phyloP scores from a whole-genome alignment of 768 basidiomycete genomes.

The Pisolithus orientalis region DNA sequence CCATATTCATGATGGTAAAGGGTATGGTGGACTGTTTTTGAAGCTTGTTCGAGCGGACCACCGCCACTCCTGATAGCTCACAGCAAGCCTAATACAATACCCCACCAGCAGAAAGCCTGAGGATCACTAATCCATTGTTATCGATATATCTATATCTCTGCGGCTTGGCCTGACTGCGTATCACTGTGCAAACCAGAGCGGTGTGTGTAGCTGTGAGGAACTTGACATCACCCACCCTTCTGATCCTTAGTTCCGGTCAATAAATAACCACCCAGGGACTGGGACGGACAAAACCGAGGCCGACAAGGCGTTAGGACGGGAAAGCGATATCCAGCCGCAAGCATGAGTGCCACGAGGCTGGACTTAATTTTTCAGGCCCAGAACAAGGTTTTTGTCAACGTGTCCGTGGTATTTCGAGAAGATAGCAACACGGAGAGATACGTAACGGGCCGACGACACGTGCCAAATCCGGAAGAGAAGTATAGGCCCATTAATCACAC shows the following conservation, averaged over 20 bases:
- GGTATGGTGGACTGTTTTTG: constrained; percentile 19
- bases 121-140: constrained; percentile 14
- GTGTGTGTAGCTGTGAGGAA: constrained; percentile 10
- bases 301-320: constrained; percentile 19
- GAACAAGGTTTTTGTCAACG: constrained; percentile 17
- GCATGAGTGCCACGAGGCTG: constrained; percentile 17
- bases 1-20: constrained; percentile 19
- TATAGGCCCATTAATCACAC: constrained; percentile 6
- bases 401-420: constrained; percentile 5
- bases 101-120: constrained; percentile 11
- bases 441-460: constrained; percentile 22
- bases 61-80: constrained; percentile 11
- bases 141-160: constrained; percentile 19
- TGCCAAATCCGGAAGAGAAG: constrained; percentile 20
- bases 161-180: constrained; percentile 15
- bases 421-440: constrained; percentile 4
- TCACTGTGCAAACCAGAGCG: constrained; percentile 10
- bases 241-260: constrained; percentile 7
- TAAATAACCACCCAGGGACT: constrained; percentile 3
- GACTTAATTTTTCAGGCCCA: constrained; percentile 23
- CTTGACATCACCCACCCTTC: constrained; percentile 18
- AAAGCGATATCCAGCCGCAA: constrained; percentile 10
- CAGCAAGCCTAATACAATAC: constrained; percentile 13
- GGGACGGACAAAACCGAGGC: constrained; percentile 1
- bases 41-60: constrained; percentile 11